These are phyloP conservation scores for Paragyromitra xinjiangensis DNA, from an alignment of 495 filamentous ascomycete genomes.

Conservation along the genomic window DNA sequence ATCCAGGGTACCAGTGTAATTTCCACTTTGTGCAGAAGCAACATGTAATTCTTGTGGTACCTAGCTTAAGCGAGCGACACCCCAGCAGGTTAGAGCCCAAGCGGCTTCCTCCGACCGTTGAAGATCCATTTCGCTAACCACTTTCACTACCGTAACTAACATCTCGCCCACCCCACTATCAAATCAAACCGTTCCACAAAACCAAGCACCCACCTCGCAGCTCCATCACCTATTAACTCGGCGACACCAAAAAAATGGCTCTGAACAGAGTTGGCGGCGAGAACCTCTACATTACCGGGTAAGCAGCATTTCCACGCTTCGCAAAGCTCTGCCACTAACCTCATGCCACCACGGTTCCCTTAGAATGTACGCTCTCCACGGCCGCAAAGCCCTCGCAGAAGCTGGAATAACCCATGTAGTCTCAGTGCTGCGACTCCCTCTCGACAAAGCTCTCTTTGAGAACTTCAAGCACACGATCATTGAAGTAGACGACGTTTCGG, in stretches of 20 bases:
- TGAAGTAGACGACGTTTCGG: slow-evolving; percentile 85
- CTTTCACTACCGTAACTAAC: not conserved
- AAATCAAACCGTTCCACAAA: slow-evolving; percentile 18
- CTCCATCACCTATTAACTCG: not conserved
- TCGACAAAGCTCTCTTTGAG: slow-evolving; percentile 65
- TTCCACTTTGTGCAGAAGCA: too few species aligned
- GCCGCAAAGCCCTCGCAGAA: slow-evolving; percentile 70
- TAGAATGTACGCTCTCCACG: slow-evolving; percentile 79
- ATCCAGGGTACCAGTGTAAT: too few species aligned
- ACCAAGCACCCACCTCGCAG: not conserved
- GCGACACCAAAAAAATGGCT: slow-evolving; percentile 28
- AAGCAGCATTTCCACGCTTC: slow-evolving; percentile 24
- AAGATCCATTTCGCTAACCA: too few species aligned
- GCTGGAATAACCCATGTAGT: slow-evolving; percentile 88
- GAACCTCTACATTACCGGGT: slow-evolving; percentile 57
- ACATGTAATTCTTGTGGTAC: too few species aligned
- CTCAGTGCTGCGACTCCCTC: slow-evolving; percentile 75
- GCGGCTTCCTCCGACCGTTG: too few species aligned
- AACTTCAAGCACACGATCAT: slow-evolving; percentile 76
- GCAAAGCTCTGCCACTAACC: slow-evolving; percentile 28
- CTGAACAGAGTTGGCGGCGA: slow-evolving; percentile 56
- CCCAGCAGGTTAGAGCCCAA: too few species aligned
- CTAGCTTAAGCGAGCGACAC: too few species aligned
- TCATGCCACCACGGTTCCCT: slow-evolving; percentile 31
- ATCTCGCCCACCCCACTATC: not conserved